A percentile compares a stretch with the other conserved stretches of the same genome.
Evolutionary conservation across 116 monocot species (phyloP).

Genomic region (Iris pallida): DNA sequence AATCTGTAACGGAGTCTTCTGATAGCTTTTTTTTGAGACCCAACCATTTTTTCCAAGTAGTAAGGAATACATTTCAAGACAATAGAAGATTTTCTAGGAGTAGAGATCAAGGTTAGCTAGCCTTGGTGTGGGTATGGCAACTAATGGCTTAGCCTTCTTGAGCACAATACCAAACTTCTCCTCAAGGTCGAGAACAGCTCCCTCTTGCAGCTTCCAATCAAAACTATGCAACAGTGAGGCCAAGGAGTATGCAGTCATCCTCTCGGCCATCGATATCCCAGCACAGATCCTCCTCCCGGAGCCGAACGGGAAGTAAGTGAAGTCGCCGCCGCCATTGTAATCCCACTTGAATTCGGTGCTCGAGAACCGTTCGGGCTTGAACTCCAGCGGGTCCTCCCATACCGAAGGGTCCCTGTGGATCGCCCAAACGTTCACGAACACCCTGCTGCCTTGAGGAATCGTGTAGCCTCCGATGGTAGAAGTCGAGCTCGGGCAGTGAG

Average conservation of each 20-base stretch:
- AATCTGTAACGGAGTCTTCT: too few relatives aligned
- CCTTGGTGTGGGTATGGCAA: slow-evolving; percentile 17
- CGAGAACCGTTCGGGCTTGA: slow-evolving; percentile 9
- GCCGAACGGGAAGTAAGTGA: slow-evolving; percentile 14
- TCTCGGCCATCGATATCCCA: slow-evolving; percentile 11
- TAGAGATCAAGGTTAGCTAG: slow-evolving; percentile 14
- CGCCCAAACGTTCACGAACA: slow-evolving; percentile 20
- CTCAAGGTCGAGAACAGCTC: neutral
- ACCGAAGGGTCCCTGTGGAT: slow-evolving; percentile 8
- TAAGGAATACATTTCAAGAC: neutral
- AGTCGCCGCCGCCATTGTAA: neutral
- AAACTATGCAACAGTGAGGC: slow-evolving; percentile 19
- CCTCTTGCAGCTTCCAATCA: slow-evolving; percentile 17
- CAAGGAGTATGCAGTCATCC: slow-evolving; percentile 6
- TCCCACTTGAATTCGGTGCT: neutral
- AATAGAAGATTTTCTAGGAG: neutral
- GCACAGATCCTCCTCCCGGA: slow-evolving; percentile 15
- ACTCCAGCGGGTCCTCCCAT: slow-evolving; percentile 5
- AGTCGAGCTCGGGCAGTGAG: neutral
- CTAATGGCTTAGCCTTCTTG: slow-evolving; percentile 4
- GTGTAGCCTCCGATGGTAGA: slow-evolving; percentile 12
- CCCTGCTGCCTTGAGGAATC: slow-evolving; percentile 1
- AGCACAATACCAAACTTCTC: slow-evolving; percentile 15
- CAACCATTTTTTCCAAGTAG: too few relatives aligned
- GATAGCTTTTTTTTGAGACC: too few relatives aligned